Base-by-base conservation (phyloP, 1,284 basidiomycete species). In the Hortiboletus rubellus region DNA sequence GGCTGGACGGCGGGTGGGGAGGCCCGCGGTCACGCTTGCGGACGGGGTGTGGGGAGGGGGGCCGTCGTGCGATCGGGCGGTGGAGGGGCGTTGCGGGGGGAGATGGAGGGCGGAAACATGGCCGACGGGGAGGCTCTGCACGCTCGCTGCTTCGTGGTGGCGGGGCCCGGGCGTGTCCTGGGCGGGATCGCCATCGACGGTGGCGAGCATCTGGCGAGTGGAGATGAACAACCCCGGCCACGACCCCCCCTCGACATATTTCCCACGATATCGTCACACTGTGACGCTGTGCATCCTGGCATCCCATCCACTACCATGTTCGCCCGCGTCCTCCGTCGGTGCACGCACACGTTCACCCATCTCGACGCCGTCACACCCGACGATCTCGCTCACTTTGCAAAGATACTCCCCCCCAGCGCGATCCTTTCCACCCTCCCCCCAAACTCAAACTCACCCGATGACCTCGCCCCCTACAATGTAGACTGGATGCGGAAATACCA, bases 401-500 rank as follows among this genome's bases (percentile, higher is more conserved):
- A 76, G 55, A 78, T 91, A 54, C 81, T 91, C 10, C 77, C 86
- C 0, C 72, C 77, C 1, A 75, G 80, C 10, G 80, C 85, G 42
- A 81, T 91, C 57, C 74, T 91, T 24, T 86, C 89, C 33, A 87
- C 87, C 14, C 77, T 89, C 7, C 66, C 83, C 36, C 80, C 86
- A 14, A 63, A 64, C 43, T 74, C 80, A 7, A 67, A 75, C 17
- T 58, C 81, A 15, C 50, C 76, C 4, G 84, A 89, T 12, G 96
- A 98, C 63, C 82, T 98, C 37, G 82, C 83, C 18, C 79, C 76
- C 0, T 98, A 84, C 81, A 99, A 99, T 74, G 81, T 85, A 65
- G 96, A 99, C 74, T 99, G 96, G 96, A 95, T 98, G 91, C 89
- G 91, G 70, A 98, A 98, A 75, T 98, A 97, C 73, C 83, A 84